Percentiles rank a stretch among this genome's conserved stretches.
Conservation (phyloP, 208 protist species). For the Histomonas meleagridis region DNA sequence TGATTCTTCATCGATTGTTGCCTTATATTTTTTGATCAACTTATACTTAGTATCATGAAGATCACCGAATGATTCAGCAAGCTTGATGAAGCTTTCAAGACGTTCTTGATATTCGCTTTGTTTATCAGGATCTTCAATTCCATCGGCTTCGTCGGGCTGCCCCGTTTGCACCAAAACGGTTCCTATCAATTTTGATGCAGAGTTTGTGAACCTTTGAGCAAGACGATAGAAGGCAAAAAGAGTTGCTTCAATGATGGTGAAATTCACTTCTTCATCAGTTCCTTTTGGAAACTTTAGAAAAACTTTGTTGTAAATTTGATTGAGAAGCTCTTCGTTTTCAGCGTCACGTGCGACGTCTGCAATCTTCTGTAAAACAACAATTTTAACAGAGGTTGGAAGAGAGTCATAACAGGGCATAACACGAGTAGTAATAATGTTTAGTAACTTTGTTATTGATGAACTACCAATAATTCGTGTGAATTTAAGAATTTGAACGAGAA, state of each 20-base stretch:
- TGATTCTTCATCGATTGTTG: too few species aligned
- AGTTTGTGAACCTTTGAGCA: not conserved
- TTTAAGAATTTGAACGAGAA: not conserved
- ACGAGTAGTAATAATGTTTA: conserved; percentile 95
- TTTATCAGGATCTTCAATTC: not conserved
- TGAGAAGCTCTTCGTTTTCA: not conserved
- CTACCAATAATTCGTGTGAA: not conserved
- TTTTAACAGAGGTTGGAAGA: not conserved
- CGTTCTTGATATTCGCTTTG: not conserved
- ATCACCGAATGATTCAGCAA: too few species aligned
- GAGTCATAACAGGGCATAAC: conserved; percentile 94
- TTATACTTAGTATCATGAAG: too few species aligned
- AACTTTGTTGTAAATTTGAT: not conserved
- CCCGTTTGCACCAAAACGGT: not conserved
- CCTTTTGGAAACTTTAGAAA: not conserved
- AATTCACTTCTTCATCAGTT: not conserved
- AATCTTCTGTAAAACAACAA: not conserved
- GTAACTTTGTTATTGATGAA: not conserved
- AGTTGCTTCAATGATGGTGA: not conserved
- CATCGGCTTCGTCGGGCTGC: not conserved
- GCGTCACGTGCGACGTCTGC: not conserved
- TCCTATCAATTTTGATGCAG: not conserved
- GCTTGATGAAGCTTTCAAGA: not conserved
- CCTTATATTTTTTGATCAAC: too few species aligned
- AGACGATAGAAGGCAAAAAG: not conserved